A percentile compares a stretch with the other conserved stretches of the same genome.
These are phyloP conservation scores for Cordia subcordata DNA, from an alignment of 257 asterid species.

Conservation along the genomic window DNA sequence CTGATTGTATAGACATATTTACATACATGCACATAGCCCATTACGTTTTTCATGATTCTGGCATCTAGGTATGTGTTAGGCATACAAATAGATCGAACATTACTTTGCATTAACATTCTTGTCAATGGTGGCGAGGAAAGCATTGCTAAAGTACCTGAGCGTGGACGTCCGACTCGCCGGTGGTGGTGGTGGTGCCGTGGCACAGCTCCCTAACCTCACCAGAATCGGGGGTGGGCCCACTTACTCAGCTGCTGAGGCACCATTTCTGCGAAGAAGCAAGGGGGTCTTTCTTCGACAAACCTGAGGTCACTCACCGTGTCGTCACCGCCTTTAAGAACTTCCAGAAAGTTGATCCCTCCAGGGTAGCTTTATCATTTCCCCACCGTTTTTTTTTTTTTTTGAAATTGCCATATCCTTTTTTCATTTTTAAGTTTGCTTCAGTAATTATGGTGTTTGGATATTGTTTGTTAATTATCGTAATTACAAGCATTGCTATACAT, in stretches of 20 bases:
- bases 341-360: conserved; percentile 76
- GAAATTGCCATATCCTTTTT: not conserved
- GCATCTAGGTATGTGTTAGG: too few relatives aligned
- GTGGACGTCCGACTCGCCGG: conserved; percentile 30
- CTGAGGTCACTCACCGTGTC: conserved; percentile 83
- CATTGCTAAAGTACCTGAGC: conserved; percentile 60
- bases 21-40: too few relatives aligned
- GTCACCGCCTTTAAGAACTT: conserved; percentile 57
- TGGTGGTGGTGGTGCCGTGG: conserved; percentile 13
- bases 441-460: not conserved
- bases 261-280: conserved; percentile 60
- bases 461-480: too few relatives aligned
- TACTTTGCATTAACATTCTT: not conserved
- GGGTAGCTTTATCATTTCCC: conserved; percentile 29
- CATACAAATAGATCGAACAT: too few relatives aligned
- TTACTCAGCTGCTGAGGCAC: conserved; percentile 42
- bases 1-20: too few relatives aligned
- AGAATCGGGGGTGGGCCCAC: conserved; percentile 21
- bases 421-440: not conserved
- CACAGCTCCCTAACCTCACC: conserved; percentile 31
- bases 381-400: too few relatives aligned
- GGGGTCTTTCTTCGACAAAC: conserved; percentile 79
- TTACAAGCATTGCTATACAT: too few relatives aligned
- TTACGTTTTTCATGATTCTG: too few relatives aligned
- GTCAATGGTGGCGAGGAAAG: conserved; percentile 58